Conservation (phyloP, 805 yeast species). For the Hanseniaspora valbyensis region DNA sequence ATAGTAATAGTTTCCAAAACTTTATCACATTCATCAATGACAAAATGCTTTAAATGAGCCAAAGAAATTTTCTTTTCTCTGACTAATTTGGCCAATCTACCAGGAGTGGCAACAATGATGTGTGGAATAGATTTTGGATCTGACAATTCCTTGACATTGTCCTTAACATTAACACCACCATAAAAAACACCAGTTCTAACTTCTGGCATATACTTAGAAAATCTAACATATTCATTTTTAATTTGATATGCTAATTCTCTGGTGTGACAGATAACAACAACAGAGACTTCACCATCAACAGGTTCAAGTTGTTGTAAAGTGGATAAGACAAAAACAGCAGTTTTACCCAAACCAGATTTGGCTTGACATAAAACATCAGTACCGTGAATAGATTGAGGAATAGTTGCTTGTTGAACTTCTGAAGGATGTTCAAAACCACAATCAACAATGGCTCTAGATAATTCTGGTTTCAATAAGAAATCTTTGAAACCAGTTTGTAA, state of each 20-base stretch:
- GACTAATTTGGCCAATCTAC: constrained; percentile 88
- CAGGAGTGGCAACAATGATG: constrained; percentile 95
- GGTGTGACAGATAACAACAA: constrained; percentile 92
- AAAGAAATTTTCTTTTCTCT: constrained; percentile 82
- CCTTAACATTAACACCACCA: constrained; percentile 83
- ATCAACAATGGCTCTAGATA: constrained; percentile 93
- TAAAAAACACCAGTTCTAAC: constrained; percentile 93
- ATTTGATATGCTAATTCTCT: constrained; percentile 98
- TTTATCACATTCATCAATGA: constrained; percentile 96
- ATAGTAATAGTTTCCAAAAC: constrained; percentile 82
- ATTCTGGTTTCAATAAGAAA: constrained; percentile 90
- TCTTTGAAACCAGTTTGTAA: constrained; percentile 99
- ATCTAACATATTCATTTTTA: constrained; percentile 92
- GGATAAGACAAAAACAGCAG: constrained; percentile 92
- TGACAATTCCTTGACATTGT: constrained; percentile 78
- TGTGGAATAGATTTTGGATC: constrained; percentile 93
- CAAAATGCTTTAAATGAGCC: constrained; percentile 83
- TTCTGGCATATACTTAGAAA: constrained; percentile 97
- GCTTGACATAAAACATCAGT: constrained; percentile 98
- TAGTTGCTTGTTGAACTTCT: constrained; percentile 97
- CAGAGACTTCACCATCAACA: constrained; percentile 90
- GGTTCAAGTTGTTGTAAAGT: constrained; percentile 97
- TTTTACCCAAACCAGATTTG: constrained; percentile 98
- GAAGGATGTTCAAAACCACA: constrained; percentile 99
- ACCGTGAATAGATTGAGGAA: constrained; percentile 95